phyloP scores from a whole-genome alignment of 1,284 basidiomycete species.

The Inonotus obliquus region DNA sequence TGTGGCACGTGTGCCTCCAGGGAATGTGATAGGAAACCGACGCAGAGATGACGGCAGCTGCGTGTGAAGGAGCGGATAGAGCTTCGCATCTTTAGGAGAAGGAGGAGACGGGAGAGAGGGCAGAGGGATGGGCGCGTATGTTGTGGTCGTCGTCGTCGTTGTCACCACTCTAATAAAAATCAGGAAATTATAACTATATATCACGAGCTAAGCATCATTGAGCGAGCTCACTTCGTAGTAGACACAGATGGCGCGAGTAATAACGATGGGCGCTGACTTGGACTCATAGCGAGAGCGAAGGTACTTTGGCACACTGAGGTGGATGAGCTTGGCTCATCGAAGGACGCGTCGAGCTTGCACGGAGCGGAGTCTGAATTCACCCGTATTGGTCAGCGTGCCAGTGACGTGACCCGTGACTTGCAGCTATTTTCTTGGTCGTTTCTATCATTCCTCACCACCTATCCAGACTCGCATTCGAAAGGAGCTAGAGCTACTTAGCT shows the following conservation, averaged over 20 bases:
- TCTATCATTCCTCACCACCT: background rate
- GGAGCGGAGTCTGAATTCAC: background rate
- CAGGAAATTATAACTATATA: constrained; percentile 5
- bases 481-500: too few relatives aligned
- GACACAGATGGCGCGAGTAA: constrained; percentile 18
- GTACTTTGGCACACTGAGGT: background rate
- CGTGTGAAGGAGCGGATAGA: constrained; percentile 69
- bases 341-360: constrained; percentile 1
- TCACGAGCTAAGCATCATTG: constrained; percentile 6
- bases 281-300: constrained; percentile 17
- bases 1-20: constrained; percentile 69
- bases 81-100: constrained; percentile 71
- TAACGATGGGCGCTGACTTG: constrained; percentile 16
- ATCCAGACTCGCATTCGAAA: too few relatives aligned
- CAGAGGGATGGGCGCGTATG: constrained; percentile 75
- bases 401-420: background rate
- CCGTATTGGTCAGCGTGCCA: constrained; percentile 2
- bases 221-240: constrained; percentile 19
- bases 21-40: constrained; percentile 71
- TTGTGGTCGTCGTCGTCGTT: constrained; percentile 80
- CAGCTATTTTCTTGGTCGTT: background rate
- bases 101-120: constrained; percentile 63
- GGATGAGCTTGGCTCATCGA: background rate
- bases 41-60: constrained; percentile 64
- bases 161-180: constrained; percentile 69